Base-by-base conservation (phyloP, 1,284 basidiomycete species). In the Neonothopanus nambi region DNA sequence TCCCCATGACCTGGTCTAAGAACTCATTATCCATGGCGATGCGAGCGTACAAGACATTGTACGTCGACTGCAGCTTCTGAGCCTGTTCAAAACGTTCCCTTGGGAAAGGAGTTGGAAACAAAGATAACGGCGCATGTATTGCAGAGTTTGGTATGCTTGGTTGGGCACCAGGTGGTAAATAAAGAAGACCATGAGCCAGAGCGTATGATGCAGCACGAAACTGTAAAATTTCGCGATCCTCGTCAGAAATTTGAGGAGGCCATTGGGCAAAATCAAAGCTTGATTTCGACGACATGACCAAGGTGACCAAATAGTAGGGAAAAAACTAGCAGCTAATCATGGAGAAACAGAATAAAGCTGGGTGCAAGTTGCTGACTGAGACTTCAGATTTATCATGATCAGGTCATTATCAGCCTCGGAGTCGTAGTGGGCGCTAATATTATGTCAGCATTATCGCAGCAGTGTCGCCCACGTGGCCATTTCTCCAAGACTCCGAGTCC, bases 11-110 rank as follows among this genome's bases (percentile, higher is more conserved):
- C 3, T 72, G 67, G 65, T 94, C 89, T 17, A 99, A 68, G 64
- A 98, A 98, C 1, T 74, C 75, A 50, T 80, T 80, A 65, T 97
- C 91, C 61, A 87, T 77, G 3, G 96, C 90, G 47, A 98, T 78
- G 20, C 88, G 79, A 0, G 93, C 84, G 64, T 99, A 98, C 1
- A 98, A 76, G 0, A 82, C 74, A 69, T 98, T 97, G 70, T 95
- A 98, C 0, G 82, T 70, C 0, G 77, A 77, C 67, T 98, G 95
- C 96, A 0, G 85, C 87, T 70, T 66, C 54, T 80, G 71, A 0
- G 91, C 93, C 17, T 80, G 77, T 1, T 81, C 63, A 65, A 95
- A 98, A 11, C 92, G 75, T 1, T 66, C 49, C 15, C 87, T 79
- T 0, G 96, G 95, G 59, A 98, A 86, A 7, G 84, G 80, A 17